A percentile compares a stretch with the other conserved stretches of the same genome.
phyloP scores from a whole-genome alignment of 257 asterid species.

The Marsdenia floribunda region DNA sequence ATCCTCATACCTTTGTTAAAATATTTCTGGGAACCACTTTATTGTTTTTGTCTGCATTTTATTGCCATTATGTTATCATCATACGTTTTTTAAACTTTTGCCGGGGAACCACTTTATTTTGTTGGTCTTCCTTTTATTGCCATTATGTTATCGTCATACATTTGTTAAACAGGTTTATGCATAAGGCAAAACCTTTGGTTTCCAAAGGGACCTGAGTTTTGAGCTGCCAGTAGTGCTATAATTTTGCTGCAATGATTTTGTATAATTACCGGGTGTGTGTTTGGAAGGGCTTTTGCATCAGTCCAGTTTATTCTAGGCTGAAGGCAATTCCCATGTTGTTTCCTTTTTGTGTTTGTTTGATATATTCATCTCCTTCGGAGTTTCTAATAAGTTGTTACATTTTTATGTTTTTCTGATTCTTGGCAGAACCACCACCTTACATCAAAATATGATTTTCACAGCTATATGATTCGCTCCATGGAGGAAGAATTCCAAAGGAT shows the following conservation, averaged over 20 bases:
- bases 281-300: neutral
- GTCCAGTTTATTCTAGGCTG: neutral
- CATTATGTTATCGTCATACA: neutral
- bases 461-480: conserved; percentile 99
- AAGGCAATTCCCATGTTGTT: neutral
- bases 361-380: neutral
- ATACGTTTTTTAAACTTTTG: neutral
- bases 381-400: conserved; percentile 11
- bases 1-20: neutral
- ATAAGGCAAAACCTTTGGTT: neutral
- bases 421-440: conserved; percentile 99
- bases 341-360: neutral
- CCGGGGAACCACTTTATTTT: neutral
- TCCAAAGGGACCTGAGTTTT: neutral
- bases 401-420: conserved; percentile 39
- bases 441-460: conserved; percentile 95
- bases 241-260: neutral
- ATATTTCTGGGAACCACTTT: neutral
- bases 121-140: neutral
- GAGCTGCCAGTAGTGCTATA: neutral
- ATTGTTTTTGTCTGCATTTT: neutral
- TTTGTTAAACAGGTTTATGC: neutral
- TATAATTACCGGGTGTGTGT: no score
- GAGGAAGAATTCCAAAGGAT: conserved; percentile 98
- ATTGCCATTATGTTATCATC: neutral